Conservation (phyloP, 78 protist genomes). For the Mantamonas sphyraenae region DNA sequence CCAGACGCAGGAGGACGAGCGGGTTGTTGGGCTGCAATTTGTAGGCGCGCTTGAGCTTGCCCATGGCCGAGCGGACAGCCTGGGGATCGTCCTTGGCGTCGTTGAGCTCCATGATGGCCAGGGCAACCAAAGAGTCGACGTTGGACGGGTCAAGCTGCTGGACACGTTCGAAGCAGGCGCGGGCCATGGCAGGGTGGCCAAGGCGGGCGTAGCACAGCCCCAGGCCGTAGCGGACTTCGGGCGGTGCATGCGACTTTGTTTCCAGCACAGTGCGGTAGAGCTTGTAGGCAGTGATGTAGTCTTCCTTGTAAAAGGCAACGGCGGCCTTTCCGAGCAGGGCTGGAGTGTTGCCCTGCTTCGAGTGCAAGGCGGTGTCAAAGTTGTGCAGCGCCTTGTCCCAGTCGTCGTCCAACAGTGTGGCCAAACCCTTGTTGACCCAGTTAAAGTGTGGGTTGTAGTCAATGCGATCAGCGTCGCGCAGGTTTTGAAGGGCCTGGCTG, state of each 20-base stretch:
- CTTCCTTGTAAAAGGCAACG: background rate
- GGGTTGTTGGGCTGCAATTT: conserved; percentile 3
- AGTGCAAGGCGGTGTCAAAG: conserved; percentile 6
- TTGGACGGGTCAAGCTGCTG: background rate
- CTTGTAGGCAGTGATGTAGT: background rate
- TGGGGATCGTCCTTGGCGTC: no score
- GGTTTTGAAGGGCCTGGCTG: no score
- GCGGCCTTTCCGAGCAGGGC: conserved; percentile 4
- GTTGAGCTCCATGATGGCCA: conserved; percentile 8
- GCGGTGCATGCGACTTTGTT: background rate
- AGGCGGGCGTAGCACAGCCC: background rate
- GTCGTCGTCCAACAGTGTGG: no score
- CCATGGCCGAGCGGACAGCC: no score
- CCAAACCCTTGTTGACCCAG: no score
- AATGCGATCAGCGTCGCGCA: no score
- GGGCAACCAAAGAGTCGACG: conserved; percentile 1
- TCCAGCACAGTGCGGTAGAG: background rate
- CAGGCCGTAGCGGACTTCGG: background rate
- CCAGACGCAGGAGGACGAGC: background rate
- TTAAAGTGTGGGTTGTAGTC: no score
- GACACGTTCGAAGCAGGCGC: conserved; percentile 1
- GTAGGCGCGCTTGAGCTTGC: background rate
- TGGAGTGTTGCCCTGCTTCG: background rate
- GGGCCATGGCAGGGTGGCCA: background rate
- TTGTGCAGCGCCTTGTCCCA: background rate